Evolutionary conservation across 208 protist genomes (phyloP), one percentile per base, ranked within the genome.

Genomic region (Acanthamoeba royreba): DNA sequence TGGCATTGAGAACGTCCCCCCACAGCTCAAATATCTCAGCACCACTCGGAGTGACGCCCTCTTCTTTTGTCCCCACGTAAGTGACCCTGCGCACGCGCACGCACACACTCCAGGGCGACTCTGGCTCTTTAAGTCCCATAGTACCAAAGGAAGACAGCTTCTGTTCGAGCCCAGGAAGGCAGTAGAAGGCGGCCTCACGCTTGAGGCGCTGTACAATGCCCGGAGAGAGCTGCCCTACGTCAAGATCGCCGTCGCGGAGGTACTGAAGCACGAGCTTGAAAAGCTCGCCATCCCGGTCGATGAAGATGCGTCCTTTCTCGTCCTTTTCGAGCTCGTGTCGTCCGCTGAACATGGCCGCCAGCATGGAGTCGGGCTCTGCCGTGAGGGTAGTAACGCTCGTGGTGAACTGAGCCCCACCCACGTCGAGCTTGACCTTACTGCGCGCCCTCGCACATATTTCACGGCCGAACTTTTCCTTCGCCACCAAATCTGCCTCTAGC

Each of bases 311-410:
- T 17, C 79, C 45, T 15, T 88, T 46, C 0, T 25, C 49, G 17
- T 35, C 17, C 3, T 35, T 15, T 22, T 42, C 46, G 35, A 63
- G 25, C 46, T 58, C 33, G 53, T 69, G 38, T 15, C 35, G 42
- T 17, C 81, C 81, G 17, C 35, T 89, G 46, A 89, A 63, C 81
- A 89, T 89, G 47, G 46, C 43, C 15, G 81, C 81, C 19, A 89
- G 81, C 31, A 89, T 35, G 17, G 81, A 89, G 35, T 66, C 81
- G 1, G 7, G 7, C 13, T 58, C 1, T 19, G 25, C 25, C 9
- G 46, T 9, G 19, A 89, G 81, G 13, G 81, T 89, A 25, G 81
- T 63, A 28, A 28, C n/a, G 53, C 22, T 28, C n/a, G 53, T 61
- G 19, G 53, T 61, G n/a, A 61, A 28, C 22, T 61, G 53, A n/a